Base-by-base conservation (phyloP, 306 rosid genomes). In the Neltuma alba region DNA sequence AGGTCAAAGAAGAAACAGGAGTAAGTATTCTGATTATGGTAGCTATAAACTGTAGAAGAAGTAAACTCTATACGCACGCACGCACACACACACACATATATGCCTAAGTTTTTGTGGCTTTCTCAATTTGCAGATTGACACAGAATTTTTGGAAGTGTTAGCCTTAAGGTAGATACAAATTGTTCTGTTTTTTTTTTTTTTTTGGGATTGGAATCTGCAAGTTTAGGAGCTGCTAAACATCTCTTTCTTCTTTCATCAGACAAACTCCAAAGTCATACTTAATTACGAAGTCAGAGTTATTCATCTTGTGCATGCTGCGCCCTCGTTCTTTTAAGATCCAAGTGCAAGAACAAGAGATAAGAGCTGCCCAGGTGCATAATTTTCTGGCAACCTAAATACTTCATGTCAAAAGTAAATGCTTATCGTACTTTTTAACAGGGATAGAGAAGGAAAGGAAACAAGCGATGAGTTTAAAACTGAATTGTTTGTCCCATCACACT, bases 1-100 rank as follows among this genome's bases (percentile, higher is more conserved):
- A 93, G 79, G 97, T 93, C 62, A 89, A 85, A 83, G 97, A 93
- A 88, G 97, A 93, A 83, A 93, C 97, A 20, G 96, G 94, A 60
- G 97, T 93, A 80, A 91, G 90, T 82, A 47, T 40, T 62, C 21
- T 69, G 48, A 12, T 77, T 67, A 45, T 27, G 0, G 6, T 58
- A 50, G 55, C 28, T 70, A 33, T 74, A n/a, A 42, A 74, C 41
- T 47, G 34, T 4, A 61, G 33, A 40, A n/a, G 14, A 2, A 54
- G 13, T 50, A 20, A 50, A 16, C 10, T 0, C 18, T 50, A 50
- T 20, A 7, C n/a, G 36, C 4, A 2, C 2, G 23, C n/a, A 4
- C n/a, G 2, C 3, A 45, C 54, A n/a, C n/a, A n/a, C n/a, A n/a
- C n/a, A n/a, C n/a, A n/a, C n/a, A n/a, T n/a, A n/a, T n/a, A n/a